Evolutionary conservation across 768 basidiomycete species (phyloP).

Genomic region (Boletus sp.): DNA sequence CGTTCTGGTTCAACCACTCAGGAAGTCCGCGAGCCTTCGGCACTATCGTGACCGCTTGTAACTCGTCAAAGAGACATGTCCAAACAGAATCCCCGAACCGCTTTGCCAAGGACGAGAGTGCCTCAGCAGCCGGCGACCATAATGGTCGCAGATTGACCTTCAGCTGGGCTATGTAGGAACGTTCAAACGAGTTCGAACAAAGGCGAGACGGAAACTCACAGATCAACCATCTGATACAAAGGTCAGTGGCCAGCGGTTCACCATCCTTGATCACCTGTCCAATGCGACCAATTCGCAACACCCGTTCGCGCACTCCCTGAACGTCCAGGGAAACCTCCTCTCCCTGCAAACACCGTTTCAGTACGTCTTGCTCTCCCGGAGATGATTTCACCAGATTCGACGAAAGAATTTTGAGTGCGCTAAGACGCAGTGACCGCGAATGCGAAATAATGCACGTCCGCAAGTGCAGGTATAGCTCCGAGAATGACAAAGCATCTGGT

Average conservation of each 20-base stretch:
- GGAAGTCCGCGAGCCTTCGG: too few relatives aligned
- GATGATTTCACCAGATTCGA: slow-evolving; percentile 48
- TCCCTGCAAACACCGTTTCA: slow-evolving; percentile 70
- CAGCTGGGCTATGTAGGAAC: too few relatives aligned
- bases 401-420: slow-evolving; percentile 61
- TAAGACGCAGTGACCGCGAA: slow-evolving; percentile 61
- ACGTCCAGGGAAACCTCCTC: slow-evolving; percentile 80
- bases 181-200: too few relatives aligned
- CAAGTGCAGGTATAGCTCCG: slow-evolving; percentile 44
- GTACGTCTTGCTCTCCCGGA: slow-evolving; percentile 47
- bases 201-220: too few relatives aligned
- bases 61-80: too few relatives aligned
- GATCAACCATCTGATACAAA: too few relatives aligned
- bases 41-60: too few relatives aligned
- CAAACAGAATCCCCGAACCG: too few relatives aligned
- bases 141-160: too few relatives aligned
- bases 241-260: slow-evolving; percentile 43
- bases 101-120: too few relatives aligned
- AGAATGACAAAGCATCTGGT: slow-evolving; percentile 35
- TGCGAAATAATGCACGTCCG: slow-evolving; percentile 66
- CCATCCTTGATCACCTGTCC: slow-evolving; percentile 57
- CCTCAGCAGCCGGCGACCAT: too few relatives aligned
- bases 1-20: too few relatives aligned
- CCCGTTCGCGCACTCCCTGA: slow-evolving; percentile 81
- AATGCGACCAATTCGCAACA: slow-evolving; percentile 72